Base-by-base conservation (phyloP, 129 eudicot species). In the Flaveria ramosissima region DNA sequence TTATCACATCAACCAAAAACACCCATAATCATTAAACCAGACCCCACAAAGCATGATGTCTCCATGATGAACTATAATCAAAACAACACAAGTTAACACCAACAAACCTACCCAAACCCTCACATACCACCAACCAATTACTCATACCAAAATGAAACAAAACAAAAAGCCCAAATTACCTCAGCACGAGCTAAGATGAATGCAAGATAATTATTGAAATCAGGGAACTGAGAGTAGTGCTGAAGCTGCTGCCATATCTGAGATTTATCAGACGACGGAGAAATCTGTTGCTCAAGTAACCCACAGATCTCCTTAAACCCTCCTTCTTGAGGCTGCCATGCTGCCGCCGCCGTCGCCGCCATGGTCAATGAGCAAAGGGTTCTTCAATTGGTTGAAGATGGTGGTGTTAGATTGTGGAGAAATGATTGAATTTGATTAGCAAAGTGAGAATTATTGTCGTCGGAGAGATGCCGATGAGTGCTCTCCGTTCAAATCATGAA, bases 241-340 rank as follows among this genome's bases (percentile, higher is more conserved):
- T 91, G 90, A 6, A 94, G 96, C 76, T 86, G 92, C 82, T 94
- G 93, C 92, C 88, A 87, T 76, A 94, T 91, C 88, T 87, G 87
- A 70, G 99, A 83, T 83, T 94, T 89, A 70, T 94, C 97, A 46
- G 99, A 85, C 51, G 96, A 82, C 23, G 97, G 99, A 23, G 97
- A 92, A 61, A 94, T 89, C 64, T 94, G 99, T 63, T 91, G 97
- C 72, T 94, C 99, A 32, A 94, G 83, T 26, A 94, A 78, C 4
- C 96, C 93, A 41, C 96, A 94, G 92, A 94, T 91, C 93, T 94
- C 99, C 77, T 79, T 80, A 16, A 94, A 82, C 41, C 97, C 99
- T 78, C 83, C 90, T 84, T 91, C 97, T 81, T 89, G 96, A 2
- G 99, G 97, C 76, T 91, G 90, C 99, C 99, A 94, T 48, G 83